Conservation (phyloP, 371 early-diverging fungal species). For the Saksenaea vasiformis region DNA sequence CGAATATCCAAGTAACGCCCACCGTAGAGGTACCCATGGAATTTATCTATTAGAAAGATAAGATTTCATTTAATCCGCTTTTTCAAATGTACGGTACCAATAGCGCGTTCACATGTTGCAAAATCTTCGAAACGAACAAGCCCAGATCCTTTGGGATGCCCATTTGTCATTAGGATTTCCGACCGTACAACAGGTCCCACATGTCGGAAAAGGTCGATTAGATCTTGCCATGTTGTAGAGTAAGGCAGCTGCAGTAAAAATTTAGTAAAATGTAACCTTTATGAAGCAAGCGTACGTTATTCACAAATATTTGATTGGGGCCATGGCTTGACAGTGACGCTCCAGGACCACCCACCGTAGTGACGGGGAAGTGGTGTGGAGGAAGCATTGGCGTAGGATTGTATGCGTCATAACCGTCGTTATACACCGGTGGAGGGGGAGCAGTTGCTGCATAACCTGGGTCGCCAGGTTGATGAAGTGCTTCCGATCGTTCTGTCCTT, state of each 20-base stretch:
- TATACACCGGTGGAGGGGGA: slow-evolving; percentile 9
- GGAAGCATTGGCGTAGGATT: slow-evolving; percentile 17
- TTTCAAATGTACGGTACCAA: slow-evolving; percentile 40
- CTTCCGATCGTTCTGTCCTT: background rate
- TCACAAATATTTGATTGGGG: slow-evolving; percentile 58
- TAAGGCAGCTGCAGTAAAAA: slow-evolving; percentile 52
- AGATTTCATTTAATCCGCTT: background rate
- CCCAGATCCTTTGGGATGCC: slow-evolving; percentile 66
- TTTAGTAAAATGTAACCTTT: background rate
- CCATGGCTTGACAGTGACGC: slow-evolving; percentile 45
- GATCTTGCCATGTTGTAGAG: slow-evolving; percentile 66
- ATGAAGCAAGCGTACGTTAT: slow-evolving; percentile 43
- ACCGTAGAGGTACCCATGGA: slow-evolving; percentile 63
- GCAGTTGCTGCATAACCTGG: slow-evolving; percentile 14
- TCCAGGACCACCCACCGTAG: slow-evolving; percentile 44
- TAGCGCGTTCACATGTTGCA: slow-evolving; percentile 59
- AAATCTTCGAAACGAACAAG: slow-evolving; percentile 63
- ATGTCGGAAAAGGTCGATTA: slow-evolving; percentile 67
- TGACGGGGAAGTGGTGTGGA: slow-evolving; percentile 17
- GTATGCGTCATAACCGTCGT: background rate
- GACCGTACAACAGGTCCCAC: slow-evolving; percentile 56
- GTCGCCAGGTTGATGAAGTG: background rate
- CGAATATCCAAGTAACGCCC: slow-evolving; percentile 59
- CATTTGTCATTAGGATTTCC: slow-evolving; percentile 53
- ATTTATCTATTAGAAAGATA: slow-evolving; percentile 35